phyloP scores from a whole-genome alignment of 2,329 filamentous ascomycete genomes.

The Knoxdaviesia capensis region DNA sequence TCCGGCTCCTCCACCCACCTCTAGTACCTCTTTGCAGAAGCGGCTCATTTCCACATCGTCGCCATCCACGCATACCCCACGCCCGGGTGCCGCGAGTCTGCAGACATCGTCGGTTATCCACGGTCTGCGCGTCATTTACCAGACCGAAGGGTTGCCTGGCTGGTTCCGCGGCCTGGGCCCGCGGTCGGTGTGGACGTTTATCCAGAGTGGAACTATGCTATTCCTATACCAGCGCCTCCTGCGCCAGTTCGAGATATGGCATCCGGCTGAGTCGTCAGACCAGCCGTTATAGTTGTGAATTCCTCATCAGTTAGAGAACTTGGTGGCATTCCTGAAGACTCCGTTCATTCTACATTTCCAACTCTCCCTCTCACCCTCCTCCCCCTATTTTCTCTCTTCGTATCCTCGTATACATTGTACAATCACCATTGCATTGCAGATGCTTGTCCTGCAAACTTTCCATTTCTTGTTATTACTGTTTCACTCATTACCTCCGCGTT shows the following conservation, averaged over 20 bases:
- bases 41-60: conserved; percentile 77
- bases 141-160: conserved; percentile 67
- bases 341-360: not conserved
- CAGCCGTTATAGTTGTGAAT: not conserved
- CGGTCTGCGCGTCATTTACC: conserved; percentile 73
- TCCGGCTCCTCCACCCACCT: conserved; percentile 5
- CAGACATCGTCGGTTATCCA: conserved; percentile 79
- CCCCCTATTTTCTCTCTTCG: not conserved
- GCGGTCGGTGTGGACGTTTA: conserved; percentile 86
- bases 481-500: too few species aligned
- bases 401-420: not conserved
- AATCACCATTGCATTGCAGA: too few species aligned
- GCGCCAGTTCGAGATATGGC: conserved; percentile 45
- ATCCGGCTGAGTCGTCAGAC: conserved; percentile 11
- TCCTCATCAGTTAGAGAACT: not conserved
- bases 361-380: too few species aligned
- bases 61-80: conserved; percentile 62
- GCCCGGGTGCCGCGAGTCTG: conserved; percentile 59
- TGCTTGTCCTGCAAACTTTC: too few species aligned
- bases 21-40: conserved; percentile 22
- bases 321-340: not conserved
- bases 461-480: too few species aligned
- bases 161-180: conserved; percentile 94
- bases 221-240: conserved; percentile 83
- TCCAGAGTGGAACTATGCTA: conserved; percentile 92